A percentile compares a stretch with the other conserved stretches of the same genome.
phyloP scores from a whole-genome alignment of 257 asterid species.

The Pogostemon cablin region DNA sequence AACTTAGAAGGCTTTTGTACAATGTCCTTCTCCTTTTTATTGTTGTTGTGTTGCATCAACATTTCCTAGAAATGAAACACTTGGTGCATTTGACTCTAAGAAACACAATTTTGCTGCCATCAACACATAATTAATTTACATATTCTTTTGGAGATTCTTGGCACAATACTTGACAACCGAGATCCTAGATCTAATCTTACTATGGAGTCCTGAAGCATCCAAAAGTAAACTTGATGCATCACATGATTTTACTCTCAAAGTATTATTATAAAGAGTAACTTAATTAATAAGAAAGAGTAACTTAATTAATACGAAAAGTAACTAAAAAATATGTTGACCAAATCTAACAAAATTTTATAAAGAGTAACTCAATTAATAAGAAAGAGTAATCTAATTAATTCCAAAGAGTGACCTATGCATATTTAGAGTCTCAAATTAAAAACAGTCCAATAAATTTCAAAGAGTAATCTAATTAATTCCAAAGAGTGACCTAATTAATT shows the following conservation, averaged over 20 bases:
- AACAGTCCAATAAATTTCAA: too few species aligned
- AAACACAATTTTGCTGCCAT: conserved; percentile 72
- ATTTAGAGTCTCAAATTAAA: too few species aligned
- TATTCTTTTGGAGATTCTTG: conserved; percentile 51
- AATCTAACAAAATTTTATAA: too few species aligned
- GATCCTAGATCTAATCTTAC: conserved; percentile 59
- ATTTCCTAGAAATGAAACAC: conserved; percentile 34
- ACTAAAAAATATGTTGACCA: too few species aligned
- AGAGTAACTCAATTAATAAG: too few species aligned
- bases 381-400: too few species aligned
- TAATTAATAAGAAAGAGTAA: too few species aligned
- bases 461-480: too few species aligned
- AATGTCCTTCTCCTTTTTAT: conserved; percentile 47
- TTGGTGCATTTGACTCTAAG: conserved; percentile 43
- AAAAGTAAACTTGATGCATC: conserved; percentile 68
- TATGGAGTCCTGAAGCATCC: conserved; percentile 60
- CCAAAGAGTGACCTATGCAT: too few species aligned
- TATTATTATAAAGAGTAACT: too few species aligned
- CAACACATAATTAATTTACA: conserved; percentile 59
- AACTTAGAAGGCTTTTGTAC: conserved; percentile 48
- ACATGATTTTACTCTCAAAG: conserved; percentile 53
- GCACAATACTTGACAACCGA: conserved; percentile 84
- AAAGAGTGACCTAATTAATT: too few species aligned
- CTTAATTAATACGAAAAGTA: too few species aligned
- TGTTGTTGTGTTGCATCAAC: conserved; percentile 39